A percentile compares a stretch with the other conserved stretches of the same genome.
Evolutionary conservation across 2,329 filamentous ascomycete genomes (phyloP).

Genomic region (Colletotrichum phormii): DNA sequence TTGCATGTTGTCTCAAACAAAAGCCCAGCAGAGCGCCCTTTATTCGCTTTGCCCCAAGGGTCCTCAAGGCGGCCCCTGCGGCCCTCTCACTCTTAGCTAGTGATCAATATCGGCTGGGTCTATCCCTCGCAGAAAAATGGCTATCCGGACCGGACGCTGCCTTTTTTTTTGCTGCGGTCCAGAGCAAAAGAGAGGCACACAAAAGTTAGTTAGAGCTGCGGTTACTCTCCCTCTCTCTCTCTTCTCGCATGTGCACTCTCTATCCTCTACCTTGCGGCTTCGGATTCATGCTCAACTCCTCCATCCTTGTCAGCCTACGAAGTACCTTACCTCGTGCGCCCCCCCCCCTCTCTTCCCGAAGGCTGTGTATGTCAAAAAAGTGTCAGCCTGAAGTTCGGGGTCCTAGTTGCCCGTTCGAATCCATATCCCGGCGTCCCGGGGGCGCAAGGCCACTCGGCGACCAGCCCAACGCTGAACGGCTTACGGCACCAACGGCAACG

Average conservation of each 20-base stretch:
- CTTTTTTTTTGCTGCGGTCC: background rate
- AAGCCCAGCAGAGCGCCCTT: too few species aligned
- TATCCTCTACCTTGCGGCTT: slow-evolving; percentile 3
- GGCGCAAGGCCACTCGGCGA: slow-evolving; percentile 15
- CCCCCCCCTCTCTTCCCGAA: slow-evolving; percentile 11
- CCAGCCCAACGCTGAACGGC: background rate
- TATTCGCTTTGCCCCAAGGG: background rate
- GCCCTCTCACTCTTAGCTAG: background rate
- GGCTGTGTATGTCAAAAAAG: slow-evolving; percentile 24
- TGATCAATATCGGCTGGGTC: slow-evolving; percentile 6
- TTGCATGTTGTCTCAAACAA: slow-evolving; percentile 9
- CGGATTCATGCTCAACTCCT: background rate
- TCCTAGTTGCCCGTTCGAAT: slow-evolving; percentile 4
- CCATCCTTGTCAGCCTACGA: background rate
- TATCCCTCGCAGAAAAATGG: slow-evolving; percentile 1
- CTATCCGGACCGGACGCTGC: slow-evolving; percentile 2
- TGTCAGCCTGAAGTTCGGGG: slow-evolving; percentile 8
- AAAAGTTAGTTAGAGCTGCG: background rate
- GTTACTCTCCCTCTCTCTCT: background rate
- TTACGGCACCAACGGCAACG: slow-evolving; percentile 10
- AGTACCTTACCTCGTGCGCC: background rate
- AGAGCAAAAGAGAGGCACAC: background rate
- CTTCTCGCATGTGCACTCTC: background rate
- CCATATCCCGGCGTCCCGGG: slow-evolving; percentile 25
- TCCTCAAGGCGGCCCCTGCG: background rate